Conservation (phyloP, 345 rosid genomes). For the Durio zibethinus region DNA sequence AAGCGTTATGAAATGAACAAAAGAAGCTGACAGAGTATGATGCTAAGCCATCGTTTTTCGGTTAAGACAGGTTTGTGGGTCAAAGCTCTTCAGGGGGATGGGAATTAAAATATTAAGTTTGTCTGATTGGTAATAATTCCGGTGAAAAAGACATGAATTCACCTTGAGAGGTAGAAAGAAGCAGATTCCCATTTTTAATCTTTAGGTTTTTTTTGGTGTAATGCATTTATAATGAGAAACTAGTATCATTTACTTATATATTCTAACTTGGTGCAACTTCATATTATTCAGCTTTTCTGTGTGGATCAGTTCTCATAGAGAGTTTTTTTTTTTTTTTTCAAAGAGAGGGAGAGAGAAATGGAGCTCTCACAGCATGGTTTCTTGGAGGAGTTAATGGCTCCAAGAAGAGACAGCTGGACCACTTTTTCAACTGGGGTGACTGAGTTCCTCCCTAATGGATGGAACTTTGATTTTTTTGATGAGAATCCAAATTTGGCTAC, state of each 20-base stretch:
- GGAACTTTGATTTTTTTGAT: conserved; percentile 51
- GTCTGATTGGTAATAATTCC: conserved; percentile 39
- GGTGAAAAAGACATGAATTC: conserved; percentile 40
- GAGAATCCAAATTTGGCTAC: conserved; percentile 28
- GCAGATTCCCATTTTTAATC: conserved; percentile 39
- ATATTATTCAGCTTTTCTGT: conserved; percentile 18
- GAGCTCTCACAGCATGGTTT: conserved; percentile 66
- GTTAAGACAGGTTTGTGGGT: conserved; percentile 41
- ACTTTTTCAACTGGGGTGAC: conserved; percentile 30
- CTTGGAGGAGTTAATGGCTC: conserved; percentile 67
- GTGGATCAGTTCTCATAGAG: conserved; percentile 8
- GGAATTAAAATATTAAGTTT: conserved; percentile 29
- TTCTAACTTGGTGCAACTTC: conserved; percentile 23
- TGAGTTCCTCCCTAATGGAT: conserved; percentile 40
- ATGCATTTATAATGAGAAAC: conserved; percentile 11
- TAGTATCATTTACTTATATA: background rate
- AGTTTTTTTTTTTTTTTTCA: too few relatives aligned
- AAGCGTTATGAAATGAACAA: background rate
- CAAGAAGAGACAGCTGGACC: conserved; percentile 23
- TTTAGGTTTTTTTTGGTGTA: background rate
- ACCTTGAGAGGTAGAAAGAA: conserved; percentile 25
- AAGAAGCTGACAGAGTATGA: conserved; percentile 5
- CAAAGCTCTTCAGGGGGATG: conserved; percentile 29
- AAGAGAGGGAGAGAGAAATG: conserved; percentile 31
- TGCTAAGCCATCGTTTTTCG: conserved; percentile 18